Percentiles rank a stretch among this genome's conserved stretches.
Evolutionary conservation across 257 asterid species (phyloP).

Genomic region (Salvia splendens): DNA sequence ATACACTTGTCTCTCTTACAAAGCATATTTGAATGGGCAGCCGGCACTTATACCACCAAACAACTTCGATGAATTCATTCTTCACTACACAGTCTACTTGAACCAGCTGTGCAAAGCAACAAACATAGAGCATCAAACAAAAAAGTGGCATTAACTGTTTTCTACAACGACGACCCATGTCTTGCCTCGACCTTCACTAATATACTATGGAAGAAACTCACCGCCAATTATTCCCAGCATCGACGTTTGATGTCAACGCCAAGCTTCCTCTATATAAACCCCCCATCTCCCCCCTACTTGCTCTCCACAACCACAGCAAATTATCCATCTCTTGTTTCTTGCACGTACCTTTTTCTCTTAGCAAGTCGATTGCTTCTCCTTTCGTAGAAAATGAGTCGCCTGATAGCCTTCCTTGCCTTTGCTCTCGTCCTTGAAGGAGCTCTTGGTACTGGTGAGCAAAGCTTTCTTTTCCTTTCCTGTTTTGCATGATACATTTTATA

Average conservation of each 20-base stretch:
- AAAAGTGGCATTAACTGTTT: background rate
- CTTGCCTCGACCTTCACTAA: constrained; percentile 23
- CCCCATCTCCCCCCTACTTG: constrained; percentile 11
- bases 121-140: constrained; percentile 24
- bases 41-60: constrained; percentile 1
- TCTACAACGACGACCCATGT: background rate
- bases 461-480: background rate
- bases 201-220: constrained; percentile 1
- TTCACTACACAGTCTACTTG: background rate
- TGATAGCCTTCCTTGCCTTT: constrained; percentile 28
- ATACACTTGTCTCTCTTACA: constrained; percentile 3
- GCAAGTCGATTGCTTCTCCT: constrained; percentile 1
- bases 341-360: background rate
- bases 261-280: constrained; percentile 27
- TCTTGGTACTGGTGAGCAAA: constrained; percentile 26
- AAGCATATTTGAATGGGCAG: background rate
- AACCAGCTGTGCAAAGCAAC: constrained; percentile 27
- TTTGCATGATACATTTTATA: background rate
- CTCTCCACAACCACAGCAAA: constrained; percentile 22
- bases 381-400: background rate
- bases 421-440: constrained; percentile 36
- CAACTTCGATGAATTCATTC: background rate
- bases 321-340: background rate
- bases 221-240: constrained; percentile 13
- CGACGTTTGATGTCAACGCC: constrained; percentile 7